These are phyloP conservation scores for Hortiboletus campestris DNA, from an alignment of 768 basidiomycete genomes.

Conservation along the genomic window DNA sequence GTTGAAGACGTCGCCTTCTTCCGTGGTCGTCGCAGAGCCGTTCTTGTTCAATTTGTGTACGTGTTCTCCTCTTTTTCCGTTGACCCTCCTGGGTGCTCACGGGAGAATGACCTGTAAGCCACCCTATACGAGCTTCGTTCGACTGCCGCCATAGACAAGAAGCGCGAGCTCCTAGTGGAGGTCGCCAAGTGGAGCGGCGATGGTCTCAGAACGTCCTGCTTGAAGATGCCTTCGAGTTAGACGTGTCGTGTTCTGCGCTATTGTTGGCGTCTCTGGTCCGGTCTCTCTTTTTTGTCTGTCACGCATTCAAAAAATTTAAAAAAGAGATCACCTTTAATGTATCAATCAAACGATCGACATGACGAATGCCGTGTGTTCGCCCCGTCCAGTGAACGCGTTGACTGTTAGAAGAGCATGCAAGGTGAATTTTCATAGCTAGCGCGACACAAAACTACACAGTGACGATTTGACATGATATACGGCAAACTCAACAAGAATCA, in stretches of 20 bases:
- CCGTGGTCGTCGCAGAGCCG: constrained; percentile 74
- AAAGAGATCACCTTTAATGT: neutral
- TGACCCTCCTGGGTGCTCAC: neutral
- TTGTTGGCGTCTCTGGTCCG: neutral
- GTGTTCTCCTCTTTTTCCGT: constrained; percentile 21
- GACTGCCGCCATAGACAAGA: constrained; percentile 68
- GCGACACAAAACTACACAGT: constrained; percentile 25
- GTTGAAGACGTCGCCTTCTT: constrained; percentile 61
- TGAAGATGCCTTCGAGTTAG: constrained; percentile 73
- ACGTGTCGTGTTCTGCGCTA: neutral
- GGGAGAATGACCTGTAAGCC: constrained; percentile 34
- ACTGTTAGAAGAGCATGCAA: constrained; percentile 5
- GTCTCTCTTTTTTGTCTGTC: neutral
- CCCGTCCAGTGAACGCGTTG: neutral
- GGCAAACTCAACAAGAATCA: constrained; percentile 15
- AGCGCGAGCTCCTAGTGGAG: constrained; percentile 68
- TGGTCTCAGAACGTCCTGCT: constrained; percentile 69
- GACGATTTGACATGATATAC: constrained; percentile 23
- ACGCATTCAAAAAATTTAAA: no score
- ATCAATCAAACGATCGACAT: neutral
- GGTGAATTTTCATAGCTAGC: constrained; percentile 21
- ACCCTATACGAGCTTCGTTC: constrained; percentile 84
- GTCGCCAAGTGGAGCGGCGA: constrained; percentile 88
- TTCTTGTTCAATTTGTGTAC: constrained; percentile 83
- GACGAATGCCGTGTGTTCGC: no score